A percentile compares a stretch with the other conserved stretches of the same genome.
Evolutionary conservation across 805 yeast species (phyloP).

Genomic region (Candida verbasci): DNA sequence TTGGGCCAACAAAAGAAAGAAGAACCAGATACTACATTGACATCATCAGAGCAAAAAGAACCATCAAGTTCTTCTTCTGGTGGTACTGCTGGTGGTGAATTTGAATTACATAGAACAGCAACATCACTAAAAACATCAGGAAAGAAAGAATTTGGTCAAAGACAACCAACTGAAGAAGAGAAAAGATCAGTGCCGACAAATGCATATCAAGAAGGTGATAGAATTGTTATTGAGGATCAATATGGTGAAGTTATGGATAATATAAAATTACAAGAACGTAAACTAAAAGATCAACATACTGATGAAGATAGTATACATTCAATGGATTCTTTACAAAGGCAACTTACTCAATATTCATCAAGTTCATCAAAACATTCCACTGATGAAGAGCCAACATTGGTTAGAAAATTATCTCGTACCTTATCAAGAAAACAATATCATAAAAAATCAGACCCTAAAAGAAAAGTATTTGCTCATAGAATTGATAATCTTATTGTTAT

Average conservation of each 20-base stretch:
- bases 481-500: constrained; percentile 73
- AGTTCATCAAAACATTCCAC: no score
- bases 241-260: constrained; percentile 76
- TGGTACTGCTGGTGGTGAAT: not conserved
- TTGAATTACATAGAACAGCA: constrained; percentile 2
- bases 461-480: constrained; percentile 66
- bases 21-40: not conserved
- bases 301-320: constrained; percentile 24
- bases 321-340: constrained; percentile 34
- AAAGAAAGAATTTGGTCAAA: constrained; percentile 6
- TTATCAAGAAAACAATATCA: constrained; percentile 18
- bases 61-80: not conserved
- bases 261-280: constrained; percentile 27
- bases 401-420: constrained; percentile 11
- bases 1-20: constrained; percentile 20
- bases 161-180: constrained; percentile 6
- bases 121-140: constrained; percentile 6
- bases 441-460: constrained; percentile 29
- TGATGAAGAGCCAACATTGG: constrained; percentile 9
- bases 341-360: constrained; percentile 31
- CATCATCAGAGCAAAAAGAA: not conserved
- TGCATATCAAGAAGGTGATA: constrained; percentile 60
- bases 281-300: not conserved
- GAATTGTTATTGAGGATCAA: constrained; percentile 73
- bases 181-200: constrained; percentile 24